Evolutionary conservation across 441 rosid species (phyloP).

Genomic region (Adansonia gregorii): DNA sequence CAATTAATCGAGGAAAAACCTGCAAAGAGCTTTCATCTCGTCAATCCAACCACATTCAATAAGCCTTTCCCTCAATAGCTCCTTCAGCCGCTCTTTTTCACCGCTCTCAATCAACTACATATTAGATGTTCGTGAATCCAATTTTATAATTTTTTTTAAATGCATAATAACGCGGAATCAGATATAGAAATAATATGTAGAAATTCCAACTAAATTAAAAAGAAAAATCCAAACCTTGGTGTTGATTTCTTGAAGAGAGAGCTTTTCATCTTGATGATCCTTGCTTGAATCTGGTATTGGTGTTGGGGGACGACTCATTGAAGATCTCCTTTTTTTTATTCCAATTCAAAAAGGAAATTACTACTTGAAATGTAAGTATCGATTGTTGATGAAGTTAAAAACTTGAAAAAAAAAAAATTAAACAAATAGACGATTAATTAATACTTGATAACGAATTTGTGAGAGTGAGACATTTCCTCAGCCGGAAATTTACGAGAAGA

Average conservation of each 20-base stretch:
- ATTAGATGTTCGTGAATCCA: constrained; percentile 3
- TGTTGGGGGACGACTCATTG: constrained; percentile 58
- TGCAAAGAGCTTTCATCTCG: constrained; percentile 82
- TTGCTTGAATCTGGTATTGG: constrained; percentile 60
- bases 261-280: constrained; percentile 47
- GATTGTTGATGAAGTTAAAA: neutral
- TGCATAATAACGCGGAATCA: neutral
- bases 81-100: constrained; percentile 79
- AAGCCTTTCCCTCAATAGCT: constrained; percentile 77
- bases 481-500: neutral
- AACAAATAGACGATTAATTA: neutral
- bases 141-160: neutral
- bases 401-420: neutral
- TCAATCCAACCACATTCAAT: constrained; percentile 89
- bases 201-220: neutral
- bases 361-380: neutral
- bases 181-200: neutral
- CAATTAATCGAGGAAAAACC: constrained; percentile 39
- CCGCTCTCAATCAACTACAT: constrained; percentile 78
- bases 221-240: constrained; percentile 53
- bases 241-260: constrained; percentile 66
- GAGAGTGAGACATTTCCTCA: neutral
- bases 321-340: constrained; percentile 52
- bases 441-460: neutral
- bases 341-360: neutral